A percentile compares a stretch with the other conserved stretches of the same genome.
Conservation (phyloP, 176 grass and related monocot species). For the Poa annua region DNA sequence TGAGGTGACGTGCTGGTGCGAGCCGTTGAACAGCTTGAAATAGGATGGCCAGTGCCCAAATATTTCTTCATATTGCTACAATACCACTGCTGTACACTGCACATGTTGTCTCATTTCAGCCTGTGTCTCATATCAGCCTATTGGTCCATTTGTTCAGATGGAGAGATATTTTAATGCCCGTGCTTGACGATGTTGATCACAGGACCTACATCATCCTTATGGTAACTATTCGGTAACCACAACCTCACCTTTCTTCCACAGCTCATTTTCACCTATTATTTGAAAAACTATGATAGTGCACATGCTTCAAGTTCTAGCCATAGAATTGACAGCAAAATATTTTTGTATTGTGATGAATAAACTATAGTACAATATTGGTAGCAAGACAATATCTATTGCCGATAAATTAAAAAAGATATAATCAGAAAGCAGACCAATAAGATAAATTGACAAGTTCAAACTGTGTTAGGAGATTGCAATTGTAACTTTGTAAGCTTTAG, state of each 20-base stretch:
- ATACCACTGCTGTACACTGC: background rate
- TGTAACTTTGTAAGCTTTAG: background rate
- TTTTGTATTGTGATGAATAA: background rate
- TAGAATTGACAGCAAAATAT: background rate
- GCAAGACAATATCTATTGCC: background rate
- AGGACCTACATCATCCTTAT: slow-evolving; percentile 76
- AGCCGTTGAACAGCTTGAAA: background rate
- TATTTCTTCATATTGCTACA: background rate
- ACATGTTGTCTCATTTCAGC: background rate
- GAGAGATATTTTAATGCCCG: slow-evolving; percentile 57
- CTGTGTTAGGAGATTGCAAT: background rate
- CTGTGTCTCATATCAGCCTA: background rate
- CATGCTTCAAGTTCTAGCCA: background rate
- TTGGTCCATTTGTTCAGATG: background rate
- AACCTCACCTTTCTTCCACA: background rate
- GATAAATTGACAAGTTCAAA: background rate
- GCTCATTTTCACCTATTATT: background rate
- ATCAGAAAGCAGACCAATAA: background rate
- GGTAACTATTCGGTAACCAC: slow-evolving; percentile 48
- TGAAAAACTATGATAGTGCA: background rate
- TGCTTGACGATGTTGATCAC: slow-evolving; percentile 66
- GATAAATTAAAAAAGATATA: background rate
- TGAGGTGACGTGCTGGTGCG: background rate
- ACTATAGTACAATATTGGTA: background rate
- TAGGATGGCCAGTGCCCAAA: background rate